Conservation (phyloP, 2,329 filamentous ascomycete species). For the Botrytis aclada region DNA sequence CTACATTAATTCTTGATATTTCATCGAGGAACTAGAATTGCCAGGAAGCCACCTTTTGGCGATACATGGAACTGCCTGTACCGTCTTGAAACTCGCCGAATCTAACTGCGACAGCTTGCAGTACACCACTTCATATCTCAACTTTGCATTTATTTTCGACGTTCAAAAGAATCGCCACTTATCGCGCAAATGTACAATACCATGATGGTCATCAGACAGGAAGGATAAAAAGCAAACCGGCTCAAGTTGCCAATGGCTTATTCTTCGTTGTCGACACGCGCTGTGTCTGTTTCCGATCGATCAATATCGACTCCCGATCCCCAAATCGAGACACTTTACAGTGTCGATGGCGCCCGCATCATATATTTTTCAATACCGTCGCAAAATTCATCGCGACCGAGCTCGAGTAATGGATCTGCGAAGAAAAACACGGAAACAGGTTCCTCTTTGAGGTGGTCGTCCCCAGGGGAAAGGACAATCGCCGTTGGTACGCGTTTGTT, state of each 20-base stretch:
- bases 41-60: not conserved
- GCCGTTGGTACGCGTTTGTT: constrained; percentile 60
- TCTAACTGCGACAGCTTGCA: not conserved
- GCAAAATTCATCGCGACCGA: constrained; percentile 19
- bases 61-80: not conserved
- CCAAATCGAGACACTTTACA: constrained; percentile 37
- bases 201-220: constrained; percentile 20
- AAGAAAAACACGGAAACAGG: constrained; percentile 46
- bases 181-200: not conserved
- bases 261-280: constrained; percentile 25
- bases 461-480: constrained; percentile 75
- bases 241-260: constrained; percentile 28
- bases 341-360: constrained; percentile 36
- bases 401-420: constrained; percentile 34
- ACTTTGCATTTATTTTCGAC: not conserved
- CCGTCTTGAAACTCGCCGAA: not conserved
- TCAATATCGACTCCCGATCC: constrained; percentile 29
- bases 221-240: not conserved
- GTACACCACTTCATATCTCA: not conserved
- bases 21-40: not conserved
- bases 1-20: not conserved
- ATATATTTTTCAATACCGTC: constrained; percentile 53
- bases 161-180: not conserved
- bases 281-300: constrained; percentile 23
- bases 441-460: constrained; percentile 69